Base-by-base conservation (phyloP, 2,329 filamentous ascomycete genomes). In the Esteya vermicola region DNA sequence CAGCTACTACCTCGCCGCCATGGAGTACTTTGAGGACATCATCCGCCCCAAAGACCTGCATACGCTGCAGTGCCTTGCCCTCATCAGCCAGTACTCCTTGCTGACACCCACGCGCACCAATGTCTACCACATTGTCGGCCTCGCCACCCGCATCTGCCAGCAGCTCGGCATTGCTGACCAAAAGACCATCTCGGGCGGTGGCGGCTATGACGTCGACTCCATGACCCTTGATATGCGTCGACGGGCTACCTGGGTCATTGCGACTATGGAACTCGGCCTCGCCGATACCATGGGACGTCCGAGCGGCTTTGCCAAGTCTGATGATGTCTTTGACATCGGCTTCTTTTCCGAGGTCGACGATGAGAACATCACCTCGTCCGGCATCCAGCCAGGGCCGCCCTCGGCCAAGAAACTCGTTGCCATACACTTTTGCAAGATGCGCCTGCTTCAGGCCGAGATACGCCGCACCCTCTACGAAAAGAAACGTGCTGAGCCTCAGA, bases 381-480 rank as follows among this genome's bases (percentile, higher is more conserved):
- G 85, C 3, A 81, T 95, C 42, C 63, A 76, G 19, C 70, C 78
- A 0, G 82, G 79, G 1, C 80, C 79, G 6, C 68, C 74, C 2
- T 85, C 83, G 28, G 70, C 88, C 48, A 85, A 83, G 54, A 98
- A 98, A 57, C 75, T 84, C 51, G 78, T 93, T 21, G 80, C 85
- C 3, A 86, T 95, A 45, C 89, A 98, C 56, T 91, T 93, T 51
- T 86, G 86, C 64, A 89, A 84, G 54, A 93, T 95, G 85, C 72
- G 85, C 41, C 60, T 93, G 43, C 65, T 88, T 12, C 88, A 95
- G 55, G 75, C 88, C 13, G 89, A 96, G 58, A 91, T 95, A 33
- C 72, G 86, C 42, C 75, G 86, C 43, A 80, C 78, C 7, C 65
- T 96, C 1, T 96, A 98, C 55, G 80, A 93, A 50, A 81, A 79